Evolutionary conservation across 176 grass and related monocot genomes (phyloP), one percentile per base, ranked within the genome.

Genomic region (Oryza rufipogon): DNA sequence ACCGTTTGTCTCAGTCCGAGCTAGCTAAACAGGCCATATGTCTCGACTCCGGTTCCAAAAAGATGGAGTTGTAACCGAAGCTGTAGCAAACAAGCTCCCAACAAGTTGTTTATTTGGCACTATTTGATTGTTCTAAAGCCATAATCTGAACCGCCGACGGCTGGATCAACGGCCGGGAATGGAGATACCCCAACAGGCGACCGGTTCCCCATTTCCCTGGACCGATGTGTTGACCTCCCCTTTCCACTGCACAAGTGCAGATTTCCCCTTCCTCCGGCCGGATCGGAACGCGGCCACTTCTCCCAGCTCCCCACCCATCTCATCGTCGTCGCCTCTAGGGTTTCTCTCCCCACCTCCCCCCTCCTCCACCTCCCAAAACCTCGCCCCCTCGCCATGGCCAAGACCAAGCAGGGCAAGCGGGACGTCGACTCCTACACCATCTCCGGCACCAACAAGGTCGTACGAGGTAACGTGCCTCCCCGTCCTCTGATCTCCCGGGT

Each of bases 401-500:
- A 93, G 76, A 93, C 89, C 39, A 96, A 93, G 74, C 94, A 92
- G 30, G 91, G 89, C 17, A 96, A 91, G 84, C 91, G 83, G 67
- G 94, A 96, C 81, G 80, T 93, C 7, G 91, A 96, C 14, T 93
- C 89, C 42, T 96, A 96, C 89, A 96, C 89, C 81, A 91, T 96
- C 74, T 80, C 86, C 80, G 91, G 94, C 74, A 96, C 94, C 68
- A 96, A 63, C 86, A 96, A 93, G 78, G 30, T 89, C 63, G 94
- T 93, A 41, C 81, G 79, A 89, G 94, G 94, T 96, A 93, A 93
- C 23, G 23, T 23, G 23, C 23, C 23, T 23, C 23, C 23, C 23
- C 23, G 23, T 3, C 13, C 16, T 38, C 51, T 1, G 15, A 36
- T 5, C 34, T 0, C 17, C 51, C 11, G 3, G 56, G 6, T 22